Evolutionary conservation across 352 stramenopile genomes (phyloP).

Genomic region (Phytophthora palmivora): DNA sequence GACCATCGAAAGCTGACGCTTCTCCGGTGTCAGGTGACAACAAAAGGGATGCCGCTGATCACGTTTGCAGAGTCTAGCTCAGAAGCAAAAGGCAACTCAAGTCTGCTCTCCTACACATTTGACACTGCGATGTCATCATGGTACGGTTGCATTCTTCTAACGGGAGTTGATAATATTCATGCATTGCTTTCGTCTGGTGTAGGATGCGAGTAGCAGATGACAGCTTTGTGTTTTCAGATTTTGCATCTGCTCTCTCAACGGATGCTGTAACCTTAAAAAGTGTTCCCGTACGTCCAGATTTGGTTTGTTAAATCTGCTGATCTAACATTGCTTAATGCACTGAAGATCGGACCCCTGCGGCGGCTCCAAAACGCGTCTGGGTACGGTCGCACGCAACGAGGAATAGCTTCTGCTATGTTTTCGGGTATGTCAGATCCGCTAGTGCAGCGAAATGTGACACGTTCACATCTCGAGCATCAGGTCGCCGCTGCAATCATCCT

Average conservation of each 20-base stretch:
- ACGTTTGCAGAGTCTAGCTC: slow-evolving; percentile 79
- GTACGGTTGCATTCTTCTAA: slow-evolving; percentile 48
- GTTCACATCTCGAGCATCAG: slow-evolving; percentile 87
- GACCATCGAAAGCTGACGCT: slow-evolving; percentile 63
- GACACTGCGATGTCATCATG: slow-evolving; percentile 75
- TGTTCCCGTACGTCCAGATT: slow-evolving; percentile 62
- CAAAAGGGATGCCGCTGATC: slow-evolving; percentile 76
- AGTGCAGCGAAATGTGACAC: slow-evolving; percentile 83
- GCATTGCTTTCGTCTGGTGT: slow-evolving; percentile 1
- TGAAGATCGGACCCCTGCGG: slow-evolving; percentile 74
- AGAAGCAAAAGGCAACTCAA: slow-evolving; percentile 57
- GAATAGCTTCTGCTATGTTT: slow-evolving; percentile 75
- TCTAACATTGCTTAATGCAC: too few species aligned
- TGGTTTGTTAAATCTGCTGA: background rate
- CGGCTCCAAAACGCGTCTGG: slow-evolving; percentile 84
- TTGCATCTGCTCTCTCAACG: slow-evolving; percentile 74
- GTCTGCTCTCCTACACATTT: slow-evolving; percentile 83
- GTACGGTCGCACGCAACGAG: slow-evolving; percentile 72
- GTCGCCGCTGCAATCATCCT: slow-evolving; percentile 65
- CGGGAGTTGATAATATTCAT: background rate
- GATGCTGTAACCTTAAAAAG: slow-evolving; percentile 67
- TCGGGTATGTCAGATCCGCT: slow-evolving; percentile 73
- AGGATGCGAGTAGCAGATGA: slow-evolving; percentile 90
- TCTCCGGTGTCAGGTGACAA: slow-evolving; percentile 74
- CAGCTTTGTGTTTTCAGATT: slow-evolving; percentile 89